Percentiles rank a stretch among this genome's conserved stretches.
These are phyloP conservation scores for Bromus sterilis DNA, from an alignment of 176 grass and related monocot species.

Conservation along the genomic window DNA sequence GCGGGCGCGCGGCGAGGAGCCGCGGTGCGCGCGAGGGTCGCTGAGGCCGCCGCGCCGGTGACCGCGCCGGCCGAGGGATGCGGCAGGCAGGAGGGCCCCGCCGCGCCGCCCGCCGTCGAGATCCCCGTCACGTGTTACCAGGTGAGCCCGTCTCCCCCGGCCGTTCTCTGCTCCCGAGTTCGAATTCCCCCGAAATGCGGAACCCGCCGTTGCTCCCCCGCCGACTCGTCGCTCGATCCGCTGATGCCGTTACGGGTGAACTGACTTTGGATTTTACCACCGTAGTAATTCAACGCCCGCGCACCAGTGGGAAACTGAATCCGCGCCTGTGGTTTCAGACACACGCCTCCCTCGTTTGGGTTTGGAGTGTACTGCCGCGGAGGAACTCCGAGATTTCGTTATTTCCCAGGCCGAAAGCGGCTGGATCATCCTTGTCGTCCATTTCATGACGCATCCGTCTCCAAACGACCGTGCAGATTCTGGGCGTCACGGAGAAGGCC, in stretches of 20 bases:
- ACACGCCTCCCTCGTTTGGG: not conserved
- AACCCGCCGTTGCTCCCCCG: not conserved
- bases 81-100: slow-evolving; percentile 21
- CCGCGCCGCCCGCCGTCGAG: slow-evolving; percentile 38
- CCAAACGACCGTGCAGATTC: slow-evolving; percentile 47
- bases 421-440: not conserved
- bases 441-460: not conserved
- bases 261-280: not conserved
- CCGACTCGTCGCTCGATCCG: not conserved
- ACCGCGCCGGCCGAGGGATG: slow-evolving; percentile 25
- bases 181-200: slow-evolving; percentile 5
- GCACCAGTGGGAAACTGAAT: not conserved
- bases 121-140: slow-evolving; percentile 96
- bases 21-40: slow-evolving; percentile 27
- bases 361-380: not conserved
- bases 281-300: not conserved
- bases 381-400: not conserved
- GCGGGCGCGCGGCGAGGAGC: slow-evolving; percentile 3
- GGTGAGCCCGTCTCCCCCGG: slow-evolving; percentile 35
- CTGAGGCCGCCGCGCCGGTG: slow-evolving; percentile 13
- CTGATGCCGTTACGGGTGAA: not conserved
- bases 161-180: not conserved
- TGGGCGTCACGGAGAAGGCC: slow-evolving; percentile 77
- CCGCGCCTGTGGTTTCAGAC: not conserved
- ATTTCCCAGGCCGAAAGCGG: not conserved